Evolutionary conservation across 768 basidiomycete species (phyloP), one percentile per base, ranked within the genome.

Genomic region (Suillus plorans): DNA sequence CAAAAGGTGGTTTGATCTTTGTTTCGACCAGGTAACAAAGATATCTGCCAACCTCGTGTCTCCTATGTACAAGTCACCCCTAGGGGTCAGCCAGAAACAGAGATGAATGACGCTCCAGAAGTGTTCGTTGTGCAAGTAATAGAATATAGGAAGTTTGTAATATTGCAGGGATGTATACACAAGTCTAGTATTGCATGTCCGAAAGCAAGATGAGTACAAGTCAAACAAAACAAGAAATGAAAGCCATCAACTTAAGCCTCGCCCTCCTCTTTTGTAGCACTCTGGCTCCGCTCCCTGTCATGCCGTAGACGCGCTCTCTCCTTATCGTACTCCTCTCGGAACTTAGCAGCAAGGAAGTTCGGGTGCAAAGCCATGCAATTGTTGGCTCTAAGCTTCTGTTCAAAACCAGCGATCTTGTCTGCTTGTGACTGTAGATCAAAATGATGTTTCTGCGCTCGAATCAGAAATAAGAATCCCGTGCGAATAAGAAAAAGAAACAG

Each of bases 361-460:
- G 88, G 90, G 65, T 81, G 90, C 14, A 88, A 70, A 5, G 84
- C 87, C 9, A 82, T 79, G 47, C 87, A 88, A 50, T 77, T 80
- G n/a, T 79, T 77, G 1, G 71, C 70, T 56, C 80, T 78, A 34
- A 90, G 67, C 41, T 78, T 78, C 63, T 89, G 86, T 72, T 90
- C 89, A 65, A 89, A 91, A 1, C 80, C 80, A 10, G 80, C 76
- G 39, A 92, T 86, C 75, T 86, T 88, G 65, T 89, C 86, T 20
- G 76, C 76, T 67, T 88, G 86, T 3, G 77, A 80, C 74, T 88
- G 87, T 25, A 89, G 70, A 72, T 89, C 84, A 68, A 87, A 87
- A 0, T 79, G 76, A 41, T 77, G 75, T 49, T 76, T 77, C 87
- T 87, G 62, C n/a, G 44, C 18, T 5, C 47, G 60, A 12, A 64